These are phyloP conservation scores for Cladosporium sp. DNA, from an alignment of 2,329 filamentous ascomycete genomes.

Conservation along the genomic window DNA sequence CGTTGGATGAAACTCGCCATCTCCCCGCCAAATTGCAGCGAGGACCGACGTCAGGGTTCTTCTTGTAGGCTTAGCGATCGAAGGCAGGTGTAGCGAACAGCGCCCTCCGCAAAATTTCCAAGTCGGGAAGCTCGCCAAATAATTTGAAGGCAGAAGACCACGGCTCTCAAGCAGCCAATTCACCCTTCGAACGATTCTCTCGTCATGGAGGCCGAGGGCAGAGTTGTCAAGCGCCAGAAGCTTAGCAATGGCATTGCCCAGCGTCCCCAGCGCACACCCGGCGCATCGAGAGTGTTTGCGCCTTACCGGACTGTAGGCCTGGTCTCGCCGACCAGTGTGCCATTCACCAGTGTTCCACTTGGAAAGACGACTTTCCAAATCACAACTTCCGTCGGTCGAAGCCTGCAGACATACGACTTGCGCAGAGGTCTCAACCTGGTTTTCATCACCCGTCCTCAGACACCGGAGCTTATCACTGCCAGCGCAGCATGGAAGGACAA, in stretches of 20 bases:
- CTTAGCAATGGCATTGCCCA: constrained; percentile 30
- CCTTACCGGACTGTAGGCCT: constrained; percentile 93
- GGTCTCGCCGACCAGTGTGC: constrained; percentile 83
- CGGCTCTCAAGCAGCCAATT: background rate
- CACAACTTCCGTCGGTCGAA: constrained; percentile 86
- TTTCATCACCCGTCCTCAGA: constrained; percentile 89
- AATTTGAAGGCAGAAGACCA: background rate
- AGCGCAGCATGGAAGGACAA: constrained; percentile 82
- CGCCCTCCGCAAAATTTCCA: background rate
- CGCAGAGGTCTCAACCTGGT: constrained; percentile 85
- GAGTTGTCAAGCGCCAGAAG: constrained; percentile 67
- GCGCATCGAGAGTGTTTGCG: constrained; percentile 74
- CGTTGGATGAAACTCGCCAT: background rate
- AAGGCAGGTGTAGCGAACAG: no score
- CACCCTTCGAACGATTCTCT: background rate
- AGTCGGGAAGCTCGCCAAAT: background rate
- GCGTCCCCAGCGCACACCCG: constrained; percentile 20
- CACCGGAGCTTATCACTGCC: constrained; percentile 78
- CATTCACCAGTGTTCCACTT: constrained; percentile 82
- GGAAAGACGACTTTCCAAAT: constrained; percentile 97
- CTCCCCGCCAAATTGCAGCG: background rate
- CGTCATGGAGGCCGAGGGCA: constrained; percentile 18
- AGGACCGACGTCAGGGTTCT: background rate
- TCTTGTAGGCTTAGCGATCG: no score
- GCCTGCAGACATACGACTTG: constrained; percentile 92